Base-by-base conservation (phyloP, 2,329 filamentous ascomycete genomes). In the Furcasterigmium sp. region DNA sequence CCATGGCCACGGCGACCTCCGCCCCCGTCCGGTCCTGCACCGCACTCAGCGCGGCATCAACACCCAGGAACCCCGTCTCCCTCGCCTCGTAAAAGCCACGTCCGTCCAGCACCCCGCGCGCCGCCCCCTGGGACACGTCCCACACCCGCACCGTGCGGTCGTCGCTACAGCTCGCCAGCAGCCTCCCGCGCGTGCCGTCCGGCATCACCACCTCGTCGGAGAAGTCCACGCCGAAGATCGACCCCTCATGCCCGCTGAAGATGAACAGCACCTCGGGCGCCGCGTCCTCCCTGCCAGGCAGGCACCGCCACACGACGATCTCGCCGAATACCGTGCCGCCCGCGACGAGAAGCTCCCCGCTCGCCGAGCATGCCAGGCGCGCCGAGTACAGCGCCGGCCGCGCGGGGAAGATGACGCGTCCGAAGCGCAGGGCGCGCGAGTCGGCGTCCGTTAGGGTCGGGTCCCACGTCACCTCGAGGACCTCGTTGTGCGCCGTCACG, bases 271-370 rank as follows among this genome's bases (percentile, higher is more conserved):
- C 62, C 51, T 76, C 66, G 4, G 37, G 9, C 38, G 40, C 26
- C 7, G 23, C 7, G 7, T 26, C 7, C 7, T 26, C 7, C 37
- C 29, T 25, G 25, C 25, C 45, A 37, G 23, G 44, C 37, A 68
- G 65, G 53, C 80, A 90, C 51, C 83, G 87, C 93, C 93, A 97
- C 14, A 95, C 78, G 29, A 96, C 73, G 26, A 98, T 86, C 61
- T 97, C 91, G 3, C 93, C 93, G 63, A 97, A 97, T 1, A 91
- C 90, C 0, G 93, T 97, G 1, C 93, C 93, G 3, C 87, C 87
- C 7, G 89, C 88, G 40, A 96, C 78, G 17, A 96, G 73, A 4
- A 41, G 19, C 28, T 32, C 21, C 5, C n/a, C 35, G 8, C 9
- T 13, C 37, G 95, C 70, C 41, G 72, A 70, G 36, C 71, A 68